Percentiles rank a stretch among this genome's conserved stretches.
These are phyloP conservation scores for Suillus weaverae DNA, from an alignment of 768 basidiomycete species.

Conservation along the genomic window DNA sequence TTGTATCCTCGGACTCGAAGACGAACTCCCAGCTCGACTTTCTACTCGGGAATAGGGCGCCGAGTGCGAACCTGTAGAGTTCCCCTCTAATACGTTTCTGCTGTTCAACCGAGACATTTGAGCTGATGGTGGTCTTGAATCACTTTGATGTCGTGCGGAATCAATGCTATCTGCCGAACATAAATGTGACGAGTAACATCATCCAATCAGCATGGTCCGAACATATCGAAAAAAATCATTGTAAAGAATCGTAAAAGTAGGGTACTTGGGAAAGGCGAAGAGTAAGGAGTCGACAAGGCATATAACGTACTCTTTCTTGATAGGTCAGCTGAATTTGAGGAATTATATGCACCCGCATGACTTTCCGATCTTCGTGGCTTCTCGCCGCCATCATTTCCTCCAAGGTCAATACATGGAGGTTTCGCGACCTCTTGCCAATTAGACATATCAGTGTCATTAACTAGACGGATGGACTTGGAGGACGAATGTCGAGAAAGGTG, in stretches of 20 bases:
- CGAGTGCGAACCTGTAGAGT: slow-evolving; percentile 34
- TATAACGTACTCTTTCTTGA: slow-evolving; percentile 41
- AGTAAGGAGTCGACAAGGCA: slow-evolving; percentile 11
- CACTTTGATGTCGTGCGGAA: slow-evolving; percentile 28
- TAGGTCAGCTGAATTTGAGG: slow-evolving; percentile 29
- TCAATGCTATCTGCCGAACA: slow-evolving; percentile 25
- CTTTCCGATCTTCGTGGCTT: not conserved
- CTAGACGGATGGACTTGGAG: slow-evolving; percentile 22
- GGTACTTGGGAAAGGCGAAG: not conserved
- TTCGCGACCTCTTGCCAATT: slow-evolving; percentile 50
- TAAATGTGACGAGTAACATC: slow-evolving; percentile 10
- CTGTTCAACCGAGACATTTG: slow-evolving; percentile 40
- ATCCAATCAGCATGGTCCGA: slow-evolving; percentile 7
- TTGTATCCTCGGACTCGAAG: slow-evolving; percentile 48
- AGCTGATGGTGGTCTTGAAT: slow-evolving; percentile 32
- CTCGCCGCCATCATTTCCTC: not conserved
- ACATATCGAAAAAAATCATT: not conserved
- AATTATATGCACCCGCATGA: slow-evolving; percentile 9
- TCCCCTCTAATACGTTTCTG: slow-evolving; percentile 31
- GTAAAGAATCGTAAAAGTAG: not conserved
- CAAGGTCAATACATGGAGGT: slow-evolving; percentile 1
- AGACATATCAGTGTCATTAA: slow-evolving; percentile 34
- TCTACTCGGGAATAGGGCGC: slow-evolving; percentile 45
- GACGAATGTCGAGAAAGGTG: slow-evolving; percentile 33
- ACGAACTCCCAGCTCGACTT: slow-evolving; percentile 46